Evolutionary conservation across 140 eudicot genomes (phyloP).

Genomic region (Artemisia princeps): DNA sequence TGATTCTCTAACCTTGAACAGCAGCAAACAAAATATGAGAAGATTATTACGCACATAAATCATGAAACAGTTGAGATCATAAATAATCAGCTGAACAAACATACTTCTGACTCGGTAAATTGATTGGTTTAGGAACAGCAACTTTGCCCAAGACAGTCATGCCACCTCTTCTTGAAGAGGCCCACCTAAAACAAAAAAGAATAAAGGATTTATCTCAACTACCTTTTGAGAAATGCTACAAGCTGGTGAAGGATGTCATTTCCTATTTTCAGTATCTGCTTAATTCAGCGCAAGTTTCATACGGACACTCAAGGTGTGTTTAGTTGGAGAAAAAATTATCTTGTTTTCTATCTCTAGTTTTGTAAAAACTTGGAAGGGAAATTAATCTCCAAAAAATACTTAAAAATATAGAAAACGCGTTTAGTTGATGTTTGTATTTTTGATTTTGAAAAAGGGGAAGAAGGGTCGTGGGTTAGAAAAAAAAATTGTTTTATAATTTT

Average conservation of each 20-base stretch:
- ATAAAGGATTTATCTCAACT: background rate
- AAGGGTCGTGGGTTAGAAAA: too few species aligned
- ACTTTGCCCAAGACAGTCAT: conserved; percentile 96
- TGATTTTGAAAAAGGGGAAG: too few species aligned
- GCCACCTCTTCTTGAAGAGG: conserved; percentile 86
- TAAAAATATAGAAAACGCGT: too few species aligned
- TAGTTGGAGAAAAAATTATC: too few species aligned
- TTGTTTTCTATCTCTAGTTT: too few species aligned
- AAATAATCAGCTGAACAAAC: conserved; percentile 9
- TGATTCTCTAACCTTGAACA: conserved; percentile 87
- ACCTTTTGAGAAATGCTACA: background rate
- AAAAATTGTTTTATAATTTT: too few species aligned
- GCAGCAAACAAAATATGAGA: conserved; percentile 27
- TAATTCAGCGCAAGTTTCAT: background rate
- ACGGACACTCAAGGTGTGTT: background rate
- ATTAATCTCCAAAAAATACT: too few species aligned
- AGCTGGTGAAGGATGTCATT: background rate
- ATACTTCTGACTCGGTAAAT: conserved; percentile 96
- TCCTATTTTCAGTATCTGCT: too few species aligned
- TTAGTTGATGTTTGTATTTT: too few species aligned
- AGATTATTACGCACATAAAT: background rate
- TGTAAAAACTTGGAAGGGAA: too few species aligned
- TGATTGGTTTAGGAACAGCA: conserved; percentile 92
- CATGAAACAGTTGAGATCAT: background rate
- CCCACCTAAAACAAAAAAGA: conserved; percentile 51